A percentile compares a stretch with the other conserved stretches of the same genome.
phyloP scores from a whole-genome alignment of 768 basidiomycete species.

The Tremella fuciformis region DNA sequence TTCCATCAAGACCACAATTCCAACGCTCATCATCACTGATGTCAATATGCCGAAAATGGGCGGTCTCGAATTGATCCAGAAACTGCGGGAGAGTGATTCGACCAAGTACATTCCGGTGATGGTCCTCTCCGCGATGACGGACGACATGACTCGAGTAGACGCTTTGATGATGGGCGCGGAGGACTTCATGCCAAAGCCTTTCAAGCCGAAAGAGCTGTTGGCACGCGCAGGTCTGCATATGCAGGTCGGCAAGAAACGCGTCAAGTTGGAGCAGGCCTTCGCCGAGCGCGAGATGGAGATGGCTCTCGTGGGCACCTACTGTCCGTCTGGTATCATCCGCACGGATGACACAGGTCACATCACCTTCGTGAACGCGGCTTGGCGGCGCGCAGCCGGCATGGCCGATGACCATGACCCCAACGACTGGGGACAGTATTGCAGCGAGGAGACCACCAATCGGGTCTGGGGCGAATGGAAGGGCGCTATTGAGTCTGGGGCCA shows the following conservation, averaged over 20 bases:
- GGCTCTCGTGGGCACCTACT: conserved; percentile 36
- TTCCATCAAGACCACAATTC: conserved; percentile 26
- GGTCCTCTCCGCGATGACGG: conserved; percentile 50
- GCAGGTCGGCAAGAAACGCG: conserved; percentile 54
- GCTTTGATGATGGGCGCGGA: conserved; percentile 53
- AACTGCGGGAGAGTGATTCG: conserved; percentile 34
- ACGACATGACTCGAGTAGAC: conserved; percentile 52
- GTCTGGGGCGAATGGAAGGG: conserved; percentile 31
- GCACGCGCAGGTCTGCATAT: conserved; percentile 54
- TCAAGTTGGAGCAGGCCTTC: conserved; percentile 37
- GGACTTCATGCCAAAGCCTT: conserved; percentile 54
- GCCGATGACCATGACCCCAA: conserved; percentile 16
- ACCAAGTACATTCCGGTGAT: conserved; percentile 46
- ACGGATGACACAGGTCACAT: conserved; percentile 26
- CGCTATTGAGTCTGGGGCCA: conserved; percentile 19
- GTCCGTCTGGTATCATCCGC: conserved; percentile 46
- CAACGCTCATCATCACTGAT: conserved; percentile 52
- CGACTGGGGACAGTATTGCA: conserved; percentile 29
- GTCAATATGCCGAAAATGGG: conserved; percentile 51
- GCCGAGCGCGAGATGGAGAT: conserved; percentile 36
- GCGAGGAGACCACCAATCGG: conserved; percentile 10
- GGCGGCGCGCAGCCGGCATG: conserved; percentile 26
- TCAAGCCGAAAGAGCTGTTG: conserved; percentile 53
- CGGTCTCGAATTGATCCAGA: conserved; percentile 38
- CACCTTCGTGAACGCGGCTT: conserved; percentile 36